Conservation (phyloP, 2,329 filamentous ascomycete genomes). For the Tolypocladium ovalisporum region DNA sequence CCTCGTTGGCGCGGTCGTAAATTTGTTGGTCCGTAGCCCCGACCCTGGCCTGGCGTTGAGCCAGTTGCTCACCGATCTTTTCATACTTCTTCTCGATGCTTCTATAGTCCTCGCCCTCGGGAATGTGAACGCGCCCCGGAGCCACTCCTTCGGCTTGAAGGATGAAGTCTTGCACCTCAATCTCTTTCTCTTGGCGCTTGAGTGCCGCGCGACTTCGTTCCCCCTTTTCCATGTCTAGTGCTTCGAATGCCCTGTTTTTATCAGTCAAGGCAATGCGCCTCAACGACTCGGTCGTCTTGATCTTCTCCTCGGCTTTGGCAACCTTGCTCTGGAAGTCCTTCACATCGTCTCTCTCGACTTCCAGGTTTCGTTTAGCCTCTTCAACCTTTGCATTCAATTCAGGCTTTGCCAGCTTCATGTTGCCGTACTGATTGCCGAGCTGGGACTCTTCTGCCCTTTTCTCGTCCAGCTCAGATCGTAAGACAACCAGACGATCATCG, state of each 20-base stretch:
- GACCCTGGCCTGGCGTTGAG: slow-evolving; percentile 41
- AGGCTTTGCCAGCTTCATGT: slow-evolving; percentile 35
- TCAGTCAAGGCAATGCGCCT: slow-evolving; percentile 43
- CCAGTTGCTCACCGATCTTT: slow-evolving; percentile 47
- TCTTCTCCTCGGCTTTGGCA: slow-evolving; percentile 45
- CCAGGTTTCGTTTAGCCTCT: slow-evolving; percentile 24
- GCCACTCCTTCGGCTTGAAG: slow-evolving; percentile 43
- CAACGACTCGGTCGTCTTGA: slow-evolving; percentile 33
- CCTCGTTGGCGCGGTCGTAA: slow-evolving; percentile 32
- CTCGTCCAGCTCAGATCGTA: slow-evolving; percentile 47
- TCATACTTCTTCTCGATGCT: slow-evolving; percentile 44
- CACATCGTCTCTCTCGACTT: slow-evolving; percentile 22
- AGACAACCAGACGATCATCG: slow-evolving; percentile 51
- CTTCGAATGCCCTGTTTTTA: slow-evolving; percentile 50
- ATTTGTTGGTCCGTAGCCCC: slow-evolving; percentile 59
- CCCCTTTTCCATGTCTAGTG: slow-evolving; percentile 34
- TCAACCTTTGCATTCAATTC: slow-evolving; percentile 34
- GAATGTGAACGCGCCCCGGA: slow-evolving; percentile 47
- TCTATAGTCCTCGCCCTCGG: slow-evolving; percentile 50
- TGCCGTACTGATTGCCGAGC: slow-evolving; percentile 44
- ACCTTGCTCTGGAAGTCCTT: slow-evolving; percentile 33
- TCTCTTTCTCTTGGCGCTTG: slow-evolving; percentile 34
- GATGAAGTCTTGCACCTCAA: slow-evolving; percentile 41
- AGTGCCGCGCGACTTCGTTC: slow-evolving; percentile 33
- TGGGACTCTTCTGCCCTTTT: slow-evolving; percentile 36